Conservation (phyloP, 495 filamentous ascomycete species). For the Lophiostoma macrostomum region DNA sequence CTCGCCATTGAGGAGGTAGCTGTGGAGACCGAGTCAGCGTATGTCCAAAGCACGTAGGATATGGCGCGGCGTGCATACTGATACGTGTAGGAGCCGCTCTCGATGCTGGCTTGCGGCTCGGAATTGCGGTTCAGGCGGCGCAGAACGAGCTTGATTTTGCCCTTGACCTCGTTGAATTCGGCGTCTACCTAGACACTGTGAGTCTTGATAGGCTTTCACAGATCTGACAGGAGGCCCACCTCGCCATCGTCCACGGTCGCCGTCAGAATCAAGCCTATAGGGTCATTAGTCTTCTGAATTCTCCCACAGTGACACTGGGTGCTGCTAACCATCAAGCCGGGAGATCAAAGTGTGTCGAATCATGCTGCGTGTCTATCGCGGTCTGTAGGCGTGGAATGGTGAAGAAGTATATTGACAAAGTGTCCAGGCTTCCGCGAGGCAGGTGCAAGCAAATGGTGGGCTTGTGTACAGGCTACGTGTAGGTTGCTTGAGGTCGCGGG, state of each 20-base stretch:
- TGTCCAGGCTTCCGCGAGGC: neutral
- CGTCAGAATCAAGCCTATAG: constrained; percentile 81
- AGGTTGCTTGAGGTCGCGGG: no score
- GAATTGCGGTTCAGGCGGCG: constrained; percentile 80
- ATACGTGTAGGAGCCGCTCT: constrained; percentile 77
- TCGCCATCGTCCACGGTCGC: constrained; percentile 92
- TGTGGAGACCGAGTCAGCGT: constrained; percentile 40
- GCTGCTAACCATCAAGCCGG: constrained; percentile 75
- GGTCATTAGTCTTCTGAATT: neutral
- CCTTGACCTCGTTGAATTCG: constrained; percentile 82
- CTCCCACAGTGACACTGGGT: constrained; percentile 26
- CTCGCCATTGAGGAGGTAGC: constrained; percentile 79
- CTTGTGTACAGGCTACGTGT: no score
- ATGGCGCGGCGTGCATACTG: constrained; percentile 58
- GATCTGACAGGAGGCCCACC: constrained; percentile 41
- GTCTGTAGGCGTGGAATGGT: no score
- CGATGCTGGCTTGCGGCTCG: constrained; percentile 88
- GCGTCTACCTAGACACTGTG: constrained; percentile 56
- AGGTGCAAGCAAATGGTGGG: neutral
- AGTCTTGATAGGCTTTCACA: constrained; percentile 1
- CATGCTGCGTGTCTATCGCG: constrained; percentile 53
- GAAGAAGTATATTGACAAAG: neutral
- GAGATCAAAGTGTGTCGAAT: constrained; percentile 94
- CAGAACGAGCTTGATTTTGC: constrained; percentile 84
- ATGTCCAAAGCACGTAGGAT: neutral